Conservation (phyloP, 768 basidiomycete species). For the Tylopilus plumbeoviolaceoides region DNA sequence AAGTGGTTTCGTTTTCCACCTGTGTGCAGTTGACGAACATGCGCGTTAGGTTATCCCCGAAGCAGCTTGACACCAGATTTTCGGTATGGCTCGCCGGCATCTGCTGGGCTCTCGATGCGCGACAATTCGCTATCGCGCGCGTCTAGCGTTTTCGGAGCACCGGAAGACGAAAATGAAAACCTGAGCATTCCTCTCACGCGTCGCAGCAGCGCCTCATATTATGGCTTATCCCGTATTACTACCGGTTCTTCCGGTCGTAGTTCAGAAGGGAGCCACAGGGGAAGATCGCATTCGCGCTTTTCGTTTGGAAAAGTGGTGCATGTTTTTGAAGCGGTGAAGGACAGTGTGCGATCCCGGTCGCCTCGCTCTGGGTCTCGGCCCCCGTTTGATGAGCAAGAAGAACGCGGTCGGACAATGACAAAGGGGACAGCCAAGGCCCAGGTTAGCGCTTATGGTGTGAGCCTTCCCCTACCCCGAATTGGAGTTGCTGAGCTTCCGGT, state of each 20-base stretch:
- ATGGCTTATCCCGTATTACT: conserved; percentile 14
- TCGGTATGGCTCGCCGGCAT: conserved; percentile 6
- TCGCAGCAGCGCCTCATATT: conserved; percentile 7
- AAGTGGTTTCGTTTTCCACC: background rate
- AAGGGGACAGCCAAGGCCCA: conserved; percentile 30
- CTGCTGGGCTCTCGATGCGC: conserved; percentile 6
- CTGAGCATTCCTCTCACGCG: conserved; percentile 4
- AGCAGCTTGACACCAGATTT: conserved; percentile 1
- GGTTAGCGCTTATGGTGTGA: background rate
- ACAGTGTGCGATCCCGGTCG: conserved; percentile 47
- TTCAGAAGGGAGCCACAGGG: conserved; percentile 25
- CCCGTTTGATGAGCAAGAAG: conserved; percentile 7
- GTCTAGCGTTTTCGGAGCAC: conserved; percentile 40
- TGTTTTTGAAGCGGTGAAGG: conserved; percentile 41
- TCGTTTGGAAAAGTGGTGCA: conserved; percentile 51
- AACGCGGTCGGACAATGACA: conserved; percentile 28
- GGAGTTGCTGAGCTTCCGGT: conserved; percentile 29
- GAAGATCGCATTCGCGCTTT: conserved; percentile 44
- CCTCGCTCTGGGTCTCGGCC: conserved; percentile 20
- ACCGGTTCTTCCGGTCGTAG: conserved; percentile 15
- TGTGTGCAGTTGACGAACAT: background rate
- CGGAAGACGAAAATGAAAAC: conserved; percentile 29
- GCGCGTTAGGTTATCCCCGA: conserved; percentile 9
- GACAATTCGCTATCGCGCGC: conserved; percentile 31
- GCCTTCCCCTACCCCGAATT: conserved; percentile 20